Base-by-base conservation (phyloP, 495 filamentous ascomycete genomes). In the Bathelium albidoporum region DNA sequence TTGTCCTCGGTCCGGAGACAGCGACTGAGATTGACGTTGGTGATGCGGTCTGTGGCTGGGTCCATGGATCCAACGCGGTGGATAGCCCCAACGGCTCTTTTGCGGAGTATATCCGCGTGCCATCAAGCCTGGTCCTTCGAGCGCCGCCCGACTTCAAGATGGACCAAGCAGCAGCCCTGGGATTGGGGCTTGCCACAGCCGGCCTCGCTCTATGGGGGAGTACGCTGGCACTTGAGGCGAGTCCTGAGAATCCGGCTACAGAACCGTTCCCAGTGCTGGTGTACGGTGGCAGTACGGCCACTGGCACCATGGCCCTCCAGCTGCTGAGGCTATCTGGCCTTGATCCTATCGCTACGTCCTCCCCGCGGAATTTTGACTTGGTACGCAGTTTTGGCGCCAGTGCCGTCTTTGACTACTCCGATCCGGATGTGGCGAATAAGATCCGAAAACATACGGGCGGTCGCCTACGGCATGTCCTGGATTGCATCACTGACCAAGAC, bases 351-450 rank as follows among this genome's bases (percentile, higher is more conserved):
- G 71, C 77, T 7, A 81, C 79, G 0, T 83, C 81, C 65, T 83
- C 81, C 0, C 76, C 78, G 0, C 67, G 64, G 2, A 84, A 83
- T 67, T 80, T 81, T 52, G 73, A 76, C 1, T 65, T 83, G 0
- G 80, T 79, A 5, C 65, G 67, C 10, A 65, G 59, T 1, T 76
- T 72, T 36, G 82, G 82, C 5, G 81, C 80, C 0, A 73, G 74
- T 32, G 62, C 66, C 4, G 75, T 77, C 0, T 82, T 80, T 60
- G 81, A 85, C 70, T 83, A 83, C 34, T 39, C 60, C 52, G 1
- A 39, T 62, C 29, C 43, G 2, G 31, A 61, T 16, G 7, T 7
- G 7, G 36, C 36, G 7, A 16, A 5, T 16, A 7, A 5, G 36
- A 41, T 41, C 36, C 36, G 36, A 16, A 41, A 41, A 41, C 16